Base-by-base conservation (phyloP, 225 moss, liverwort and hornwort genomes). In the Bryoerythrophyllum caledonicum region DNA sequence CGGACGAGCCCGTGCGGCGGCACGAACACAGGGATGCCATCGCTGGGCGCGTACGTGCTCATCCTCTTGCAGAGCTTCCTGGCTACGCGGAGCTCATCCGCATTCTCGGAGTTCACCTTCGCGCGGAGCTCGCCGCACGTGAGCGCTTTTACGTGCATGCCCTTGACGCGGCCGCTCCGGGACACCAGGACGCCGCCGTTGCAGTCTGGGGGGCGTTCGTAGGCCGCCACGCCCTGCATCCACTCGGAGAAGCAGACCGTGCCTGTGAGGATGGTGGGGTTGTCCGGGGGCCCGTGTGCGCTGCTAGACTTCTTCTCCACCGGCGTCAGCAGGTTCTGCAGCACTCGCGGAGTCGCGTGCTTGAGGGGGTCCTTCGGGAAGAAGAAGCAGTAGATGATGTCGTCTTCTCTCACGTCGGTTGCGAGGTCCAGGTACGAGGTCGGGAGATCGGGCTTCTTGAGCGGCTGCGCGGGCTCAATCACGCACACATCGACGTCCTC, bases 161-260 rank as follows among this genome's bases (percentile, higher is more conserved):
- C 85, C 69, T 88, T 88, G 53, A 88, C 88, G 0, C 88, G 74
- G 0, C 88, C 88, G n/a, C 83, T 88, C 17, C 88, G 75, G 0
- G 88, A 88, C 7, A 88, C 88, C 6, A 88, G 25, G 24, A 88
- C 48, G 32, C 82, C 88, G 25, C 88, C 85, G 11, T 81, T 76
- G 70, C 72, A 70, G 8, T 88, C 88, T 1, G 85, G 88, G 28
- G 83, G 85, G 10, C 76, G 76, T 60, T 88, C 88, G 2, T 88
- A 88, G 2, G 82, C 73, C 5, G 78, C 85, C 10, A 88, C 88
- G 11, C 83, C 88, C 38, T 88, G 88, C 88, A 88, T 85, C 88
- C 88, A 88, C 54, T 88, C 85, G 6, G 85, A 83, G 62, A 85
- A 85, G 67, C 88, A 85, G 20, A 88, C 79, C 0, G 63, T 81